phyloP scores from a whole-genome alignment of 805 yeast genomes.

The Teunomyces stri region DNA sequence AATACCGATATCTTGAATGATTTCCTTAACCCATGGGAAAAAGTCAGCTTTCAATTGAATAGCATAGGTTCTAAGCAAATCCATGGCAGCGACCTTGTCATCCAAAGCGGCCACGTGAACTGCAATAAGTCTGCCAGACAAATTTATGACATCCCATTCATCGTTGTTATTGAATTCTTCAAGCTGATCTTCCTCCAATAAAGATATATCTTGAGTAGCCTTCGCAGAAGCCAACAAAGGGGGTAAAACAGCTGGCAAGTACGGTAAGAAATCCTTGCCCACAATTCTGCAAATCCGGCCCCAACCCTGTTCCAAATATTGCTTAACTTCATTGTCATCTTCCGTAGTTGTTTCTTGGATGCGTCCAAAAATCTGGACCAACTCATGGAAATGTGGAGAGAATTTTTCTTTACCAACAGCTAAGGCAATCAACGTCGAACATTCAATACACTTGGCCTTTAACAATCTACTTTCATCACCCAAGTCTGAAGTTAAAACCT shows the following conservation, averaged over 20 bases:
- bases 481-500: slow-evolving; percentile 74
- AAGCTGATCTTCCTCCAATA: slow-evolving; percentile 85
- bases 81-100: slow-evolving; percentile 91
- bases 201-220: slow-evolving; percentile 83
- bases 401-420: slow-evolving; percentile 95
- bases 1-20: slow-evolving; percentile 72
- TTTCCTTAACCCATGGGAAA: slow-evolving; percentile 76
- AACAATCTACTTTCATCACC: slow-evolving; percentile 75
- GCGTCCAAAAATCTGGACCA: slow-evolving; percentile 66
- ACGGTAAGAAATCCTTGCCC: slow-evolving; percentile 83
- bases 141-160: slow-evolving; percentile 92
- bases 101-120: slow-evolving; percentile 93
- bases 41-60: slow-evolving; percentile 78
- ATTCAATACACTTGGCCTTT: slow-evolving; percentile 93
- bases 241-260: slow-evolving; percentile 80
- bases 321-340: slow-evolving; percentile 84
- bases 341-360: slow-evolving; percentile 61
- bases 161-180: slow-evolving; percentile 80
- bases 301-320: slow-evolving; percentile 94
- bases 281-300: slow-evolving; percentile 85
- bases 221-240: slow-evolving; percentile 84
- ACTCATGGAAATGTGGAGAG: slow-evolving; percentile 66
- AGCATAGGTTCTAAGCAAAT: slow-evolving; percentile 79
- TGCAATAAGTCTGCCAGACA: slow-evolving; percentile 90
- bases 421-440: slow-evolving; percentile 87